phyloP scores from a whole-genome alignment of 257 asterid genomes.

The Fraxinus excelsior region DNA sequence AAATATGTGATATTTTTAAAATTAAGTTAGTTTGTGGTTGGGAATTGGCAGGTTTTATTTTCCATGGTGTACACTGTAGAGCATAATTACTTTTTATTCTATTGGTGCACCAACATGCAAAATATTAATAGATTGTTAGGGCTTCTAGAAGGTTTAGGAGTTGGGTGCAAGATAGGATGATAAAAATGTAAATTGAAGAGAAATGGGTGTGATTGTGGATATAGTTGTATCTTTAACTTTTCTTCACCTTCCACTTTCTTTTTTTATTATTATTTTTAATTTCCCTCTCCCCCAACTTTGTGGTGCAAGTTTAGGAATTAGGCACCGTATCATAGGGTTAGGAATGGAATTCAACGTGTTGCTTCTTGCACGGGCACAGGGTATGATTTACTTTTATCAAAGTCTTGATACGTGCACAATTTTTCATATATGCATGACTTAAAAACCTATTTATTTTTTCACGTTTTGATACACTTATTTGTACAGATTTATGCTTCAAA shows the following conservation, averaged over 20 bases:
- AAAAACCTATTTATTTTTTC: too few relatives aligned
- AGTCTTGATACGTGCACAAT: too few relatives aligned
- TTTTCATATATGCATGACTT: too few relatives aligned
- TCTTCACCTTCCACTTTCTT: constrained; percentile 76
- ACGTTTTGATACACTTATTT: too few relatives aligned
- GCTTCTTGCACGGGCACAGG: too few relatives aligned
- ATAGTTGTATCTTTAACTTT: constrained; percentile 43
- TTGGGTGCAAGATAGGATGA: constrained; percentile 32
- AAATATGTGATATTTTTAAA: constrained; percentile 1
- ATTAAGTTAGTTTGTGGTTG: constrained; percentile 28
- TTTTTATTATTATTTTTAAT: background rate
- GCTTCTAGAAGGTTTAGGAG: constrained; percentile 80
- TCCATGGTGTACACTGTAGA: background rate
- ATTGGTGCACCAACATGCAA: constrained; percentile 47
- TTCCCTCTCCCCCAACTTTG: constrained; percentile 34
- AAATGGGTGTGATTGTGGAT: constrained; percentile 56
- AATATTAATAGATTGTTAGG: constrained; percentile 7
- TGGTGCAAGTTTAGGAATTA: background rate
- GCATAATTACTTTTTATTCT: constrained; percentile 29
- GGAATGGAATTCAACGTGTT: background rate
- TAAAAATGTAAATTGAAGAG: constrained; percentile 9
- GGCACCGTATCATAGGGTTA: constrained; percentile 18
- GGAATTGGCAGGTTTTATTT: constrained; percentile 24
- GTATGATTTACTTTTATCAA: too few relatives aligned
- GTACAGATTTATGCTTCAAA: background rate